Evolutionary conservation across 371 early-diverging fungal species (phyloP), one percentile per base, ranked within the genome.

Genomic region (Choanephora cucurbitarum): DNA sequence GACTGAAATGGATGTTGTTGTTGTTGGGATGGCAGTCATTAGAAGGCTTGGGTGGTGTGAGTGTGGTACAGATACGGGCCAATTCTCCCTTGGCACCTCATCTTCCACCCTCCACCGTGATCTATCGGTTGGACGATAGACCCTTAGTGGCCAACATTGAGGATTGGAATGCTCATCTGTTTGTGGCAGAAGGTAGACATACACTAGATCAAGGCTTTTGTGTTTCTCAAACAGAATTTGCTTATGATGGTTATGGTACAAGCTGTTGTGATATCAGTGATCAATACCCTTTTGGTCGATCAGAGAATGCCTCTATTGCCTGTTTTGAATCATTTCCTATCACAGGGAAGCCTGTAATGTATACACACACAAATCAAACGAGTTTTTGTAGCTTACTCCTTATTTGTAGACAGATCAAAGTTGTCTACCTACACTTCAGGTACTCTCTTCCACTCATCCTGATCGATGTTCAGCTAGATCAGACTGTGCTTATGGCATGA

Each of bases 221-320:
- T 64, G 65, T 75, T 14, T 55, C 60, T 0, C 42, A 41, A 19
- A 46, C 50, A 5, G 23, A 34, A 7, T 47, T 64, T 50, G 55
- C 45, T 49, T 44, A 50, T 13, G 63, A 50, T 13, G 63, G 47
- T 52, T 28, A 46, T 54, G 58, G 57, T 11, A 43, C 55, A 0
- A 79, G 69, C 7, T 86, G 86, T 48, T 86, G 86, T 56, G 50
- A 77, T 1, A 79, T 86, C 43, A 64, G 70, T 39, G 71, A 70
- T 13, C 58, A 67, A 0, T 63, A 55, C 47, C 84, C 81, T 5
- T 86, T 84, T 60, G 84, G 84, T 13, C 72, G 76, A 52, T 72
- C 84, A 7, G 13, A 53, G 3, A 75, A 83, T 55, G 34, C 62
- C 1, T 67, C 72, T 0, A 46, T 83, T 1, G 79, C 78, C 7